Evolutionary conservation across 441 rosid species (phyloP), one percentile per base, ranked within the genome.

Genomic region (Erodium moschatum): DNA sequence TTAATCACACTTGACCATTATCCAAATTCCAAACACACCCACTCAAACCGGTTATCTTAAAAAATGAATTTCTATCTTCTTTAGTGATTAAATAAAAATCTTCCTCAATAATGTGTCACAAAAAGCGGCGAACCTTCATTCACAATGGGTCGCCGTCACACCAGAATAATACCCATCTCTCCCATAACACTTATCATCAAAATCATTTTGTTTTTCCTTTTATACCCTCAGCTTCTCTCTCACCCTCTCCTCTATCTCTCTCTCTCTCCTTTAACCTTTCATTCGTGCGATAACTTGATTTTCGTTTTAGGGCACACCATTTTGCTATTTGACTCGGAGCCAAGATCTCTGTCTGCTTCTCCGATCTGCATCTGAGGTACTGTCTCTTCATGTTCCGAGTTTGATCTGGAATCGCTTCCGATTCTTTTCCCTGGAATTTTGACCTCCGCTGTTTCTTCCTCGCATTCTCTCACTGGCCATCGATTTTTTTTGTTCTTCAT

Each of bases 271-370:
- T 40, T 40, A 40, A 40, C 44, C 44, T 40, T 40, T 9, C 61
- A 13, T 61, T 66, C 65, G 24, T 44, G 67, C 58, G 62, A 56
- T 56, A n/a, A 18, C 29, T 58, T 19, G 27, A 56, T 56, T 54
- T 65, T 63, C 68, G 77, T 74, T 81, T 78, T 79, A 77, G 85
- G 85, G 81, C 83, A 72, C 68, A 63, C 48, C 38, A 65, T 64
- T 72, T 75, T 73, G 76, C 71, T 73, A 62, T 66, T 73, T 65
- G 76, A 78, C 82, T 81, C 66, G 64, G 63, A 52, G 40, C 61
- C 62, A 50, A 52, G 71, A 60, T 71, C 69, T 64, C 67, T 69
- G 19, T 58, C 44, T 40, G 44, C 44, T 40, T 40, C 44, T 40
- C 44, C 44, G 44, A 40, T 40, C 44, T 40, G 44, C 44, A 40